Base-by-base conservation (phyloP, 2,329 filamentous ascomycete genomes). In the Kalaharituber pfeilii region DNA sequence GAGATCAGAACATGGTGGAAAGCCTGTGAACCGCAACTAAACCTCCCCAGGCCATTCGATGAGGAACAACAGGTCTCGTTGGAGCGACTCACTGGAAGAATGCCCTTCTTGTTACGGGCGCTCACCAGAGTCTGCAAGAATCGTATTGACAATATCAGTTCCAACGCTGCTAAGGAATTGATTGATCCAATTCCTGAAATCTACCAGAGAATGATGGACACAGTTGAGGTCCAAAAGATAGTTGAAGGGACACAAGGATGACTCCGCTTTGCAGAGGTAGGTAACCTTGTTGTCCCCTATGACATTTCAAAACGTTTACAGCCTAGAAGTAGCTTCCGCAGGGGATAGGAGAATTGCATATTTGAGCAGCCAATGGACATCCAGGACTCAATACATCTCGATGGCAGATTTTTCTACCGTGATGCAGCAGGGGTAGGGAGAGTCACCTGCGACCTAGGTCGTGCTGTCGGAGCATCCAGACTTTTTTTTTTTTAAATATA, bases 1-100 rank as follows among this genome's bases (percentile, higher is more conserved):
- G 42, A 47, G 20, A 47, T 53, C 33, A 45, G 27, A n/a, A 33
- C 36, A n/a, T 53, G 42, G 42, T 47, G 42, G 42, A 22, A 47
- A 22, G 13, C n/a, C 13, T 22, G 24, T 47, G 9, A 47, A 22
- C 11, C 42, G 11, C 15, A 47, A n/a, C 30, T 36, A n/a, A n/a
- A 36, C 9, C 9, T 47, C n/a, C 20, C 42, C 42, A 47, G 3
- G 22, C n/a, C n/a, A n/a, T n/a, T 36, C 13, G 30, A 18, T 20
- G 42, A 47, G n/a, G 30, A 36, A 6, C 13, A 36, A 15, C 13
- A 36, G 30, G 18, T n/a, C 11, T 47, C 20, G 42, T 11, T 47
- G 2, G 42, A 47, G 42, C 11, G 20, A 47, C 13, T 47, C 24
- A 47, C n/a, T n/a, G 42, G 42, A 22, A 47, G 42, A 22, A 18